Evolutionary conservation across 805 yeast species (phyloP).

Genomic region (Isabelozyma gotoi): DNA sequence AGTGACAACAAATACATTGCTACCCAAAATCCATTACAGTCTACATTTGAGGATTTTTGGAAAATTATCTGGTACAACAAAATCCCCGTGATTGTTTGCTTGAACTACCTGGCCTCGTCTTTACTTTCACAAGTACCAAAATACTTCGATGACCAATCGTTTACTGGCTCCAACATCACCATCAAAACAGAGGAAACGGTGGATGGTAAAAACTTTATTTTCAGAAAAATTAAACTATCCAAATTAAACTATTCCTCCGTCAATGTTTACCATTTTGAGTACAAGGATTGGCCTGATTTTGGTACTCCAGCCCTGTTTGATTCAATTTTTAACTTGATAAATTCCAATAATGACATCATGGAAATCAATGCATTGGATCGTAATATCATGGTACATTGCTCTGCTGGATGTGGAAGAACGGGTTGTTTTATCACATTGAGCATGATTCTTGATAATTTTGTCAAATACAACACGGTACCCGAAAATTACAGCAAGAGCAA

Average conservation of each 20-base stretch:
- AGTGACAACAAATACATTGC: conserved; percentile 36
- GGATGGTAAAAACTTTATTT: conserved; percentile 12
- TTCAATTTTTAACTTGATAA: conserved; percentile 31
- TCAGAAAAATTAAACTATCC: conserved; percentile 11
- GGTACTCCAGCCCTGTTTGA: conserved; percentile 38
- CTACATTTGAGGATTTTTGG: conserved; percentile 47
- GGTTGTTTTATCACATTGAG: conserved; percentile 52
- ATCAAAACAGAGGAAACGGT: conserved; percentile 9
- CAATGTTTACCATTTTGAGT: conserved; percentile 38
- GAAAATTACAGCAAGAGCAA: not conserved
- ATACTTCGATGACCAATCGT: conserved; percentile 18
- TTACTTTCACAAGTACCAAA: conserved; percentile 13
- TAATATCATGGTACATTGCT: conserved; percentile 47
- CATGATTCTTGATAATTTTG: conserved; percentile 30
- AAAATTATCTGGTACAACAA: conserved; percentile 32
- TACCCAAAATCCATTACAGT: conserved; percentile 43
- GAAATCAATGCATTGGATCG: conserved; percentile 7
- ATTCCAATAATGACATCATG: conserved; percentile 28
- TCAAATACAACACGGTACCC: conserved; percentile 1
- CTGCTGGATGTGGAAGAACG: conserved; percentile 63
- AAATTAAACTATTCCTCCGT: conserved; percentile 8
- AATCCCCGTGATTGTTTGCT: conserved; percentile 34
- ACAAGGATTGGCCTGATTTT: conserved; percentile 47
- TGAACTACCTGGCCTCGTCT: conserved; percentile 26
- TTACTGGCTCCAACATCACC: conserved; percentile 11